Percentiles rank a stretch among this genome's conserved stretches.
phyloP scores from a whole-genome alignment of 2,329 filamentous ascomycete genomes.

The Fonsecaea pugnacius region DNA sequence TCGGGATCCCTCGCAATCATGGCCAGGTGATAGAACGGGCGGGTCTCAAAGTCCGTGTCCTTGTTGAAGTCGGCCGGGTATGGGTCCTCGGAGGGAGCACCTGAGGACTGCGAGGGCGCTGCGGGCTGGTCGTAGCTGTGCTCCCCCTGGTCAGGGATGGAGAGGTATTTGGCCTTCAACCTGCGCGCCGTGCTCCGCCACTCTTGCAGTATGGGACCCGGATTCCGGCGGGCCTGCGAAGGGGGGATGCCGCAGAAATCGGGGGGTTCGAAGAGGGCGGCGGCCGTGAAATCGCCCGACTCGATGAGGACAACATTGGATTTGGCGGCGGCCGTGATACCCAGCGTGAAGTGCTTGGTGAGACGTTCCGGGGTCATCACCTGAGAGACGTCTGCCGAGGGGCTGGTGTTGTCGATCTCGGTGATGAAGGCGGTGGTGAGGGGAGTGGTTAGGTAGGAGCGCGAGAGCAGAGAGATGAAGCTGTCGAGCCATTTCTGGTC shows the following conservation, averaged over 20 bases:
- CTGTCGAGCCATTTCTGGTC: slow-evolving; percentile 33
- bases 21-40: slow-evolving; percentile 36
- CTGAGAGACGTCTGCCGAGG: slow-evolving; percentile 22
- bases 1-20: slow-evolving; percentile 33
- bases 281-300: slow-evolving; percentile 30
- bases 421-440: slow-evolving; percentile 38
- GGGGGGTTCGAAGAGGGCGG: slow-evolving; percentile 37
- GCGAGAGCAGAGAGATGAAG: slow-evolving; percentile 36
- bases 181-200: slow-evolving; percentile 31
- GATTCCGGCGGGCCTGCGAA: slow-evolving; percentile 35
- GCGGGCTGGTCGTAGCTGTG: slow-evolving; percentile 37
- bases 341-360: slow-evolving; percentile 36
- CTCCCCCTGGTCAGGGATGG: slow-evolving; percentile 34
- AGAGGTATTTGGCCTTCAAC: slow-evolving; percentile 37
- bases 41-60: slow-evolving; percentile 35
- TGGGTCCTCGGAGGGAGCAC: slow-evolving; percentile 36
- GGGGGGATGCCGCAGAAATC: slow-evolving; percentile 37
- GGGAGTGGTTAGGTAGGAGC: slow-evolving; percentile 33
- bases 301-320: slow-evolving; percentile 33
- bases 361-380: slow-evolving; percentile 34
- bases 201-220: slow-evolving; percentile 35
- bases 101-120: slow-evolving; percentile 35
- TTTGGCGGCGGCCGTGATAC: slow-evolving; percentile 35
- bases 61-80: slow-evolving; percentile 38
- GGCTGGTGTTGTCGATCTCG: slow-evolving; percentile 33